These are phyloP conservation scores for Tinospora cordifolia DNA, from an alignment of 164 flowering plant species.

Conservation along the genomic window DNA sequence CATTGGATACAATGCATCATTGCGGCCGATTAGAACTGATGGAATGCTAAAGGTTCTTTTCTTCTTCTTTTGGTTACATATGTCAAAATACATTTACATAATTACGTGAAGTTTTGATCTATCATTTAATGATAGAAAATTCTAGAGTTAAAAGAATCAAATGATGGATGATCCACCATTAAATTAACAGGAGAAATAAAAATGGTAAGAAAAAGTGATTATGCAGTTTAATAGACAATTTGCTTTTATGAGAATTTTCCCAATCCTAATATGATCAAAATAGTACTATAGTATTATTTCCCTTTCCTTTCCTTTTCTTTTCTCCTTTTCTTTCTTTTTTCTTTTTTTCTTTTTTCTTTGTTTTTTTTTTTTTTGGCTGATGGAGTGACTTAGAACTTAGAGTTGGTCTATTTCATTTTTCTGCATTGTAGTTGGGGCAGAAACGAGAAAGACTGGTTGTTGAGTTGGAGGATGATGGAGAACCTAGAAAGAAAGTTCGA, in stretches of 20 bases:
- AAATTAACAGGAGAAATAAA: not conserved
- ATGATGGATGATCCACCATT: not conserved
- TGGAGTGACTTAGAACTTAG: not conserved
- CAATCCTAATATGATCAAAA: not conserved
- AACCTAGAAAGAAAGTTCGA: conserved; percentile 46
- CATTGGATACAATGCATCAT: conserved; percentile 26
- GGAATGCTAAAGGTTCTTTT: conserved; percentile 39
- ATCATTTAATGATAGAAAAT: not conserved
- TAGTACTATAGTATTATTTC: too few species aligned
- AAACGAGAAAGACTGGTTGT: conserved; percentile 35
- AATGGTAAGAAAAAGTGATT: not conserved
- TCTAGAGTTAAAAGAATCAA: not conserved
- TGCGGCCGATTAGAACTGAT: conserved; percentile 41
- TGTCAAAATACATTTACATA: not conserved
- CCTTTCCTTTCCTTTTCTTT: too few species aligned
- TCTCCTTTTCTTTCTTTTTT: too few species aligned
- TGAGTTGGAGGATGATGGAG: conserved; percentile 36
- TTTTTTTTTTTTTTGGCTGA: not conserved
- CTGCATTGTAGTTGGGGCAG: conserved; percentile 38
- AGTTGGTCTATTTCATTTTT: not conserved
- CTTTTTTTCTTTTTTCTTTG: too few species aligned
- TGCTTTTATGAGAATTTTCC: not conserved
- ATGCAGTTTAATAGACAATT: not conserved
- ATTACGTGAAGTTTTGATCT: not conserved
- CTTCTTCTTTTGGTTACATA: not conserved